Base-by-base conservation (phyloP, 2,329 filamentous ascomycete genomes). In the Endoconidiophora laricicola region DNA sequence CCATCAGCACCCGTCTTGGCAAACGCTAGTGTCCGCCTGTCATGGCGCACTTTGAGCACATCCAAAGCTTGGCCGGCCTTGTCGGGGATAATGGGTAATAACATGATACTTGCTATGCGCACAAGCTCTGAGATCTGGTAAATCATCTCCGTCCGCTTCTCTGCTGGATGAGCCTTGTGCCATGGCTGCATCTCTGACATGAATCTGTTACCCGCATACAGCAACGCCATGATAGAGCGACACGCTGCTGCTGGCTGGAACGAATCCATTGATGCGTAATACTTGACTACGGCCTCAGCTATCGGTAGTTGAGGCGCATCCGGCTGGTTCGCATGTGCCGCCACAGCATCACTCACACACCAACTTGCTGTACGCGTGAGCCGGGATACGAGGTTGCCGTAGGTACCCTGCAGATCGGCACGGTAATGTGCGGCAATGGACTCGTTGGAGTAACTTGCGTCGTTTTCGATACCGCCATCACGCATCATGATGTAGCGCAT, bases 401-500 rank as follows among this genome's bases (percentile, higher is more conserved):
- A 66, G 0, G 82, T 82, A 38, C 74, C 72, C 60, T 85, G 80
- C 24, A 98, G 70, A 26, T 79, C 73, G 59, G 87, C 91, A 60
- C 82, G 83, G 65, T 96, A 95, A 52, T 78, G 72, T 12, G 76
- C 70, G 42, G 83, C 77, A 54, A 98, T 82, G 53, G 76, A 71
- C 12, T 72, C 66, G 61, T 96, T 98, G 54, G 81, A 81, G 60
- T 96, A 98, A 62, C 87, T 79, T 26, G 86, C 75, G 61, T 98
- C 91, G 51, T 84, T 70, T 12, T 68, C 67, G 33, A 94, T 76
- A 20, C 80, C 83, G 40, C 86, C 88, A 54, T 88, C 81, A 54
- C 82, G 76, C 55, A 86, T 76, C 56, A 98, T 75, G 63, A 90
- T 98, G 65, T 84, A 96, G 7, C 91, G 81, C 72, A 98, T 79